These are phyloP conservation scores for Ramaria sp. DNA, from an alignment of 768 basidiomycete species.

Conservation along the genomic window DNA sequence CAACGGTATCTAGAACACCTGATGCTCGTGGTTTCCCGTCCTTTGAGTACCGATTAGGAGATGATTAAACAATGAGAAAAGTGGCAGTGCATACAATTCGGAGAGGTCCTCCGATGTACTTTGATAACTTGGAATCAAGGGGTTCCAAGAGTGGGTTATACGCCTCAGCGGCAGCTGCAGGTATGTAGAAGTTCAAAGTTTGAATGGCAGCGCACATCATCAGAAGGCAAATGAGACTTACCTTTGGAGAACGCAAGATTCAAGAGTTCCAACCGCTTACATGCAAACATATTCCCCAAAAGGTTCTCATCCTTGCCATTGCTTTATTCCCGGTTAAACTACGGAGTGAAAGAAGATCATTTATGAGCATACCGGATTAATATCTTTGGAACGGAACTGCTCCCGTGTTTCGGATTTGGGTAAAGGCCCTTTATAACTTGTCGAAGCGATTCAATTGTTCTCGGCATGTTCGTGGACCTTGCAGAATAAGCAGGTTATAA, in stretches of 20 bases:
- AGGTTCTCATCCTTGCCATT: conserved; percentile 64
- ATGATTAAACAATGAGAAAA: background rate
- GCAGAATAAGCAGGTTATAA: background rate
- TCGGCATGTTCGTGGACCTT: conserved; percentile 66
- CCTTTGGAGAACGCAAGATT: conserved; percentile 56
- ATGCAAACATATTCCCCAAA: conserved; percentile 55
- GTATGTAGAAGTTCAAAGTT: background rate
- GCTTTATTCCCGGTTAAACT: conserved; percentile 23
- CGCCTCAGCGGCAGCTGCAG: conserved; percentile 47
- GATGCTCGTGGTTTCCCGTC: conserved; percentile 69
- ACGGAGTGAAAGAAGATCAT: background rate
- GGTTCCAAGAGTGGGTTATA: conserved; percentile 52
- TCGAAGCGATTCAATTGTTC: conserved; percentile 66
- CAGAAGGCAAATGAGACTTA: conserved; percentile 15
- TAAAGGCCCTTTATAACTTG: conserved; percentile 69
- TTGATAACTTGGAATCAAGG: conserved; percentile 56
- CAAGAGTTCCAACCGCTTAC: conserved; percentile 54
- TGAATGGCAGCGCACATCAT: too few species aligned
- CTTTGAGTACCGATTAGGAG: conserved; percentile 3
- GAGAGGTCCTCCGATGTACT: conserved; percentile 57
- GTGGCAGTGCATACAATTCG: conserved; percentile 29
- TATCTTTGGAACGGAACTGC: conserved; percentile 36
- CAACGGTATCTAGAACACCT: conserved; percentile 63
- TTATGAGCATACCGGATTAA: conserved; percentile 38
- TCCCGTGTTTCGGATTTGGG: conserved; percentile 37